These are phyloP conservation scores for Pezicula carpinea DNA, from an alignment of 2,329 filamentous ascomycete genomes.

Conservation along the genomic window DNA sequence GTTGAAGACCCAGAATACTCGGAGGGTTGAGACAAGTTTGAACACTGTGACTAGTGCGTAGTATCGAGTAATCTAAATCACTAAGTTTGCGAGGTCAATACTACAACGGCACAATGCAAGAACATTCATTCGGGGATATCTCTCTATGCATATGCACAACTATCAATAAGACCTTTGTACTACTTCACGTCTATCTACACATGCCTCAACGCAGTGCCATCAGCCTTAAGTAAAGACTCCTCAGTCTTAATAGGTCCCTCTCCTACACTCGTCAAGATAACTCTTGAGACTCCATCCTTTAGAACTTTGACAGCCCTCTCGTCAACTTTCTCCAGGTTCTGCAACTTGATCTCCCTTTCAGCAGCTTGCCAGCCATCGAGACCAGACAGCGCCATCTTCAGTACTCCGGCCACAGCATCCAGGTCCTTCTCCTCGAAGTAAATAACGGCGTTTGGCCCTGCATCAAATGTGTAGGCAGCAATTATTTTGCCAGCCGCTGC, in stretches of 20 bases:
- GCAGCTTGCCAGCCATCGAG: constrained; percentile 70
- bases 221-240: constrained; percentile 67
- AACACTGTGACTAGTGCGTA: no score
- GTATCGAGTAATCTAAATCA: no score
- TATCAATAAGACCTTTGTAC: not conserved
- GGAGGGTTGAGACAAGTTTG: no score
- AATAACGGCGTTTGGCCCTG: constrained; percentile 92
- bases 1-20: constrained; percentile 15
- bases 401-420: constrained; percentile 67
- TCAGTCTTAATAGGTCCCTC: constrained; percentile 81
- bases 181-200: constrained; percentile 11
- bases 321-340: constrained; percentile 54
- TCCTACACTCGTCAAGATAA: constrained; percentile 89
- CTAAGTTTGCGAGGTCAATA: no score
- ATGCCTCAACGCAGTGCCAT: constrained; percentile 39
- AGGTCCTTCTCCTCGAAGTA: constrained; percentile 86
- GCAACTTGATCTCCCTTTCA: constrained; percentile 44
- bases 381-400: constrained; percentile 61
- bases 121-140: constrained; percentile 3
- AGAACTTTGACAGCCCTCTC: constrained; percentile 61
- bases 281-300: constrained; percentile 75
- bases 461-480: constrained; percentile 95
- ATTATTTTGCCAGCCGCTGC: constrained; percentile 70
- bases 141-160: constrained; percentile 1
- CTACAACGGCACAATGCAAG: no score